Base-by-base conservation (phyloP, 2,329 filamentous ascomycete genomes). In the Fusarium verticillioides region DNA sequence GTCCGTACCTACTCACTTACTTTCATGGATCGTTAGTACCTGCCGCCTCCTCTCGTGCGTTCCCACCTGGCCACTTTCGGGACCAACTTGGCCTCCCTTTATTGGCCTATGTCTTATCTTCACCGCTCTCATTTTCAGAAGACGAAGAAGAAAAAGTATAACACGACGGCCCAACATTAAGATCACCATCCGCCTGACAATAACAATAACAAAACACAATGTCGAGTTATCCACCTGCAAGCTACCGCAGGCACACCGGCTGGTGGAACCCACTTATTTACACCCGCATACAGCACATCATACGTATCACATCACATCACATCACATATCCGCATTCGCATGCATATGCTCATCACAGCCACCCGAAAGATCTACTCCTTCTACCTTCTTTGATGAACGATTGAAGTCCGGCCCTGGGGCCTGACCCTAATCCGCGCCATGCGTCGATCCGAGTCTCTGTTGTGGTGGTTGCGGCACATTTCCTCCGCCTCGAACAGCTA, bases 301-400 rank as follows among this genome's bases (percentile, higher is more conserved):
- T 69, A 69, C 66, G 53, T 64, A 69, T 69, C 66, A 69, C 65
- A 69, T 68, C 62, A 56, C 65, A 59, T 70, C 70, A 56, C 65
- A 59, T 70, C 70, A 72, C 70, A 65, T 69, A 71, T 74, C 58
- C 63, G 63, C 70, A 54, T 74, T 63, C 63, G 52, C 71, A 58
- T 74, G 71, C 71, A 74, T 72, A 74, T 74, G 71, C 60, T 23
- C 71, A 74, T 74, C 71, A 74, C 71, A 71, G 67, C 71, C 71
- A 72, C 63, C 63, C 56, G 71, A 69, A 74, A 75, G 70, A 73
- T 74, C 70, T 58, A 49, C 44, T 54, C 50, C 26, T 28, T 42
- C 37, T n/a, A 42, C 50, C 53, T 54, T 62, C 36, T 56, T 54
- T 62, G 52, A 69, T 56, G 54, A 74, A 73, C 68, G 59, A 63